Conservation (phyloP, 176 grass and related monocot species). For the Ampelocalamus luodianensis region DNA sequence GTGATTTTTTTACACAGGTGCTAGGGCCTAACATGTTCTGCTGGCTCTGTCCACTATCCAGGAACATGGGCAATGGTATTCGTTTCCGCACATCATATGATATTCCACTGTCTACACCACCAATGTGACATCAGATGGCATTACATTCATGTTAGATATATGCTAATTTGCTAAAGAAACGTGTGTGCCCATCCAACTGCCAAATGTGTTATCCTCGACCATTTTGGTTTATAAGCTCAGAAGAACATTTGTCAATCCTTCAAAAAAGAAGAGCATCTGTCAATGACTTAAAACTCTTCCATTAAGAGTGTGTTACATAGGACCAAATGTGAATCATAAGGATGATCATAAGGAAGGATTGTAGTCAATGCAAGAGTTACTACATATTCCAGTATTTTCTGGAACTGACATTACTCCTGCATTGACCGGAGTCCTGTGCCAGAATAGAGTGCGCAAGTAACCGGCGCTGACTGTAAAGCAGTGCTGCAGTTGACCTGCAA, state of each 20-base stretch:
- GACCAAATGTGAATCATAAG: conserved; percentile 15
- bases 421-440: neutral
- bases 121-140: conserved; percentile 40
- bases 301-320: conserved; percentile 5
- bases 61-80: conserved; percentile 63
- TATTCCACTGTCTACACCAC: conserved; percentile 53
- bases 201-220: conserved; percentile 4
- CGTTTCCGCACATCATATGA: conserved; percentile 82
- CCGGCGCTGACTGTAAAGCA: conserved; percentile 4
- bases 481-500: neutral
- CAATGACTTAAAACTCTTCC: conserved; percentile 28
- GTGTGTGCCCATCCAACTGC: conserved; percentile 2
- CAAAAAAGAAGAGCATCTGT: conserved; percentile 19
- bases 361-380: neutral
- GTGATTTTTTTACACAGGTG: conserved; percentile 48
- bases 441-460: conserved; percentile 9
- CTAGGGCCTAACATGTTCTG: conserved; percentile 75
- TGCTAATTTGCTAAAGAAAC: conserved; percentile 33
- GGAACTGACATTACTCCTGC: neutral
- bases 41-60: conserved; percentile 74
- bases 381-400: neutral
- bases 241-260: neutral
- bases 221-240: neutral
- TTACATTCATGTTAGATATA: conserved; percentile 20
- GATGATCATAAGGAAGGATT: too few species aligned